Conservation (phyloP, 2,329 filamentous ascomycete genomes). For the Fusarium chuoi region DNA sequence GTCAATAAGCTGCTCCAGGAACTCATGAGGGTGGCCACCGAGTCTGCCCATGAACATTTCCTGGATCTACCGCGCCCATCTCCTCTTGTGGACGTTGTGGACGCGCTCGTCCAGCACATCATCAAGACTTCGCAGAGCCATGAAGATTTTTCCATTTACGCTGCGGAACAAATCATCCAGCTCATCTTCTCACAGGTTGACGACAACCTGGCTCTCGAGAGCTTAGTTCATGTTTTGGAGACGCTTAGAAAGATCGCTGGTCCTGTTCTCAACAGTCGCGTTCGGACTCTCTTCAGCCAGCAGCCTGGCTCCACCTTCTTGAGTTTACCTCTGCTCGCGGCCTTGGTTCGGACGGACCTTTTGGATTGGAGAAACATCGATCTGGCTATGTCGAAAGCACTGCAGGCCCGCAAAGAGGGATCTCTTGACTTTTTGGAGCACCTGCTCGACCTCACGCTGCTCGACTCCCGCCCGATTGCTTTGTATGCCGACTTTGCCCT, state of each 20-base stretch:
- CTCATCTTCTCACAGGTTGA: slow-evolving; percentile 66
- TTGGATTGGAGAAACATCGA: slow-evolving; percentile 74
- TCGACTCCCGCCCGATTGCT: slow-evolving; percentile 80
- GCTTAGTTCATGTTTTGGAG: slow-evolving; percentile 70
- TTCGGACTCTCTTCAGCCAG: slow-evolving; percentile 66
- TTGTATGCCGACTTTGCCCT: slow-evolving; percentile 87
- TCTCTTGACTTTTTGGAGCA: slow-evolving; percentile 84
- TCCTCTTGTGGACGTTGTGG: slow-evolving; percentile 69
- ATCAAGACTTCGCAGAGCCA: slow-evolving; percentile 71
- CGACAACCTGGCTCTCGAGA: slow-evolving; percentile 68
- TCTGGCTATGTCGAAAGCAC: slow-evolving; percentile 75
- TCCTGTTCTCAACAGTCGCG: slow-evolving; percentile 63
- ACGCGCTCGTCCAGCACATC: slow-evolving; percentile 69
- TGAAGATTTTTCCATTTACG: slow-evolving; percentile 68
- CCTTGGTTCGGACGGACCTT: slow-evolving; percentile 68
- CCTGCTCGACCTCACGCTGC: slow-evolving; percentile 80
- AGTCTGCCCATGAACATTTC: slow-evolving; percentile 69
- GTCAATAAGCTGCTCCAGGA: slow-evolving; percentile 69
- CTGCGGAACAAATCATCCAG: slow-evolving; percentile 68
- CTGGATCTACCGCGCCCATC: slow-evolving; percentile 67
- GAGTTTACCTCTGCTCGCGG: slow-evolving; percentile 66
- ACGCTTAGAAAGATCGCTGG: slow-evolving; percentile 69
- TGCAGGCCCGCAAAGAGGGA: slow-evolving; percentile 75
- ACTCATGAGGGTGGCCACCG: slow-evolving; percentile 63
- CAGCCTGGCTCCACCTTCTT: slow-evolving; percentile 67